These are phyloP conservation scores for Lachancea cidri DNA, from an alignment of 805 yeast species.

Conservation along the genomic window DNA sequence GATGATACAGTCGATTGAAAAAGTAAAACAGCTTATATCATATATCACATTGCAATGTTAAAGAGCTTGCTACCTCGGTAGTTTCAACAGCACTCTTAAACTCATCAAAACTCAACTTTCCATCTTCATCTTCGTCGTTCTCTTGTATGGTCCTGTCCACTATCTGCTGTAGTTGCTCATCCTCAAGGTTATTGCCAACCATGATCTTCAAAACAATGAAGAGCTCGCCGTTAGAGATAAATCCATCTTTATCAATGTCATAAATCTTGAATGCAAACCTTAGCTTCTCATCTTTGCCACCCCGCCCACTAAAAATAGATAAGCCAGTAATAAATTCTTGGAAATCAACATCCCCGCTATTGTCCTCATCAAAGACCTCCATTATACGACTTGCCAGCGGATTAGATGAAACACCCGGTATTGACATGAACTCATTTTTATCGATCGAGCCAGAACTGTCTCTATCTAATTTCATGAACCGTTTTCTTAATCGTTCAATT, in stretches of 20 bases:
- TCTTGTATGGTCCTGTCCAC: conserved; percentile 97
- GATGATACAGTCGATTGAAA: too few relatives aligned
- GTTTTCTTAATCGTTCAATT: conserved; percentile 80
- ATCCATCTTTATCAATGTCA: conserved; percentile 95
- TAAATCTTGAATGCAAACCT: conserved; percentile 88
- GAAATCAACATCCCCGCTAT: conserved; percentile 90
- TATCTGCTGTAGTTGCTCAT: conserved; percentile 85
- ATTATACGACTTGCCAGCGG: conserved; percentile 87
- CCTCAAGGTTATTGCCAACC: conserved; percentile 91
- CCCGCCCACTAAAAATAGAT: conserved; percentile 82
- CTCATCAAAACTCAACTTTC: conserved; percentile 79
- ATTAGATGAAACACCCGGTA: conserved; percentile 87
- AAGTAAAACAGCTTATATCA: too few relatives aligned
- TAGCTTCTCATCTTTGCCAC: conserved; percentile 74
- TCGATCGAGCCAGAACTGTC: conserved; percentile 93
- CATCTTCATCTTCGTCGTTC: conserved; percentile 84
- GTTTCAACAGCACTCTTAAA: conserved; percentile 60
- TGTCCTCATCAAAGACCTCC: conserved; percentile 92
- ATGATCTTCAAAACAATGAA: conserved; percentile 89
- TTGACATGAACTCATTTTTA: conserved; percentile 80
- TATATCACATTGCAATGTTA: conserved; percentile 46
- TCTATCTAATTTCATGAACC: conserved; percentile 92
- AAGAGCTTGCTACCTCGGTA: conserved; percentile 53
- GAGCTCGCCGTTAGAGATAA: conserved; percentile 89
- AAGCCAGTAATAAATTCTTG: conserved; percentile 87